Evolutionary conservation across 2,329 filamentous ascomycete genomes (phyloP), one percentile per base, ranked within the genome.

Genomic region (Mollisiaceae sp.): DNA sequence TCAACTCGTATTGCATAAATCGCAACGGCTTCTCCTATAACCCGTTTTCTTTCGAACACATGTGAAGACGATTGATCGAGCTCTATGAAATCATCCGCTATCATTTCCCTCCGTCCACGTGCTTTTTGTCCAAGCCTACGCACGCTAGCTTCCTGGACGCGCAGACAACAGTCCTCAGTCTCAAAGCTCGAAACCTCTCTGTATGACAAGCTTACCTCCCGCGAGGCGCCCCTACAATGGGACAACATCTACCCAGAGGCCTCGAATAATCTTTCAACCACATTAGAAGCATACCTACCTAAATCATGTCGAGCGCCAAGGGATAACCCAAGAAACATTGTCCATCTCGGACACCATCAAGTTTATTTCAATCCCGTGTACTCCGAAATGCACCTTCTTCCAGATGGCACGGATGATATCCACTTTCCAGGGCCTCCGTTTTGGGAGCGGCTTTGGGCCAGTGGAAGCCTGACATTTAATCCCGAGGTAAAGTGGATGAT

Each of bases 361-460:
- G 87, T 94, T 69, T 96, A 96, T 81, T 97, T 97, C 79, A 92
- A 93, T 65, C 85, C 91, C 12, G 85, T 88, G 68, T 81, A 90
- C 20, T 82, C 85, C 0, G 80, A 86, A 15, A 85, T 84, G 8
- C 72, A 82, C 39, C 85, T 98, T 52, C 84, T 93, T 20, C 82
- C 87, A 1, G 95, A 99, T 79, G 94, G 95, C 64, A 96, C 94
- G 0, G 94, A 98, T 76, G 82, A 86, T 4, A 82, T 90, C 61
- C 93, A 97, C 75, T 89, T 83, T 27, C 94, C 94, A 0, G 92
- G 90, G 1, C 75, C 76, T 4, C 88, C 89, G 0, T 97, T 91
- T 76, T 83, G 83, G 59, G 86, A 91, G 24, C 88, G 95, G 20
- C 87, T 99, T 81, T 99, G 95, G 95, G 92, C 92, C 15, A 93